Percentiles rank a stretch among this genome's conserved stretches.
phyloP scores from a whole-genome alignment of 768 basidiomycete genomes.

The Suillus decipiens region DNA sequence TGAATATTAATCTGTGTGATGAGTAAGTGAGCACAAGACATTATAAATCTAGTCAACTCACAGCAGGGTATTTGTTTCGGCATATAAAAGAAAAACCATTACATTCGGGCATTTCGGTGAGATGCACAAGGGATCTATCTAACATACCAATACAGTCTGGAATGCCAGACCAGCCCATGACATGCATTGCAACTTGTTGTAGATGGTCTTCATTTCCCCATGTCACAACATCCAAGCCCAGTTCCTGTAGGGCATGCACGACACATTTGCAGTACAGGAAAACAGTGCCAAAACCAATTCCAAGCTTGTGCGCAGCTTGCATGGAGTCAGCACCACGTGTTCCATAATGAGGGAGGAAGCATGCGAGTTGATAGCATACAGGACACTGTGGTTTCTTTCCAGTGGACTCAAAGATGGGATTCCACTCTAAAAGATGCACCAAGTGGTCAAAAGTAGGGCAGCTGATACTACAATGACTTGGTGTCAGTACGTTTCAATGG shows the following conservation, averaged over 20 bases:
- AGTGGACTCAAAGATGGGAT: background rate
- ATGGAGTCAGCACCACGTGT: slow-evolving; percentile 17
- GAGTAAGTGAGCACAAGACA: no score
- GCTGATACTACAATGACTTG: no score
- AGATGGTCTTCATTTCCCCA: no score
- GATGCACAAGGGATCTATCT: slow-evolving; percentile 23
- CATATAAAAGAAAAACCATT: slow-evolving; percentile 12
- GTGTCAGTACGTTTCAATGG: no score
- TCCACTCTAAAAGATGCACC: no score
- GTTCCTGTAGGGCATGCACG: slow-evolving; percentile 8
- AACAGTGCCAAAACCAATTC: slow-evolving; percentile 25
- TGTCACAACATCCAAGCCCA: no score
- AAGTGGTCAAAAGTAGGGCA: no score
- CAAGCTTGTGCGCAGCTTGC: slow-evolving; percentile 20
- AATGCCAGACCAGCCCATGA: slow-evolving; percentile 16
- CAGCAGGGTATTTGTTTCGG: no score
- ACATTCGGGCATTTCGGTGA: slow-evolving; percentile 16
- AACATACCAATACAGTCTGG: slow-evolving; percentile 24
- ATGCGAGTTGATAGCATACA: slow-evolving; percentile 22
- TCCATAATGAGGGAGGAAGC: slow-evolving; percentile 26
- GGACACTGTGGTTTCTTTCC: slow-evolving; percentile 24
- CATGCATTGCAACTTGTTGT: no score
- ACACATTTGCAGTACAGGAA: slow-evolving; percentile 23
- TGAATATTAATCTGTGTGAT: no score
- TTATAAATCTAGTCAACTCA: no score